Evolutionary conservation across 106 monocot genomes (phyloP).

Genomic region (Posidonia australis): DNA sequence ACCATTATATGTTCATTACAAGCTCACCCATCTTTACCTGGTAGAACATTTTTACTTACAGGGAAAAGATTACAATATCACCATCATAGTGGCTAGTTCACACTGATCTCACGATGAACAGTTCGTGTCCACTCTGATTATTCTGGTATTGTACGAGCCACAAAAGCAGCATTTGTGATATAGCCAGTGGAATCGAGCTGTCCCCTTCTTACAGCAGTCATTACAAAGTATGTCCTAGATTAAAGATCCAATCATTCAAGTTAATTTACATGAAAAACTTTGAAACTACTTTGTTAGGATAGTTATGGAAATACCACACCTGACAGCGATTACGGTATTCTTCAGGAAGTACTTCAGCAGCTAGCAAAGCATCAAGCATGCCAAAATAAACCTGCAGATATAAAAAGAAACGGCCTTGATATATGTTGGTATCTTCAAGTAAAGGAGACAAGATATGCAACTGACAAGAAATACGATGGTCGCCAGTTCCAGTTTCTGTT

Average conservation of each 20-base stretch:
- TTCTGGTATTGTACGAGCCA: constrained; percentile 89
- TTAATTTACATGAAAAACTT: neutral
- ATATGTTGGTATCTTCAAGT: too few relatives aligned
- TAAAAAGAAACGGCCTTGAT: too few relatives aligned
- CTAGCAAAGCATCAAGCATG: constrained; percentile 88
- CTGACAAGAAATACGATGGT: too few relatives aligned
- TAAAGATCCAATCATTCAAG: neutral
- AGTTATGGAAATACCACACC: constrained; percentile 13
- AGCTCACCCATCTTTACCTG: neutral
- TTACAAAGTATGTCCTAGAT: constrained; percentile 87
- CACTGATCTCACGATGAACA: constrained; percentile 22
- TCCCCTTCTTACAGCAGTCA: constrained; percentile 78
- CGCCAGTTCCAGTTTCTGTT: too few relatives aligned
- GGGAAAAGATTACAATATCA: neutral
- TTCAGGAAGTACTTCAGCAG: constrained; percentile 74
- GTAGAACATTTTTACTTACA: neutral
- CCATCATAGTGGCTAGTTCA: neutral
- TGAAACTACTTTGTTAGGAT: neutral
- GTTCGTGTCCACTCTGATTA: constrained; percentile 46
- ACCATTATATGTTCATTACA: neutral
- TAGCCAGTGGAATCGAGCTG: constrained; percentile 79
- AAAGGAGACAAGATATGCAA: too few relatives aligned
- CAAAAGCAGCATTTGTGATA: constrained; percentile 87
- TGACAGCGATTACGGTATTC: constrained; percentile 81
- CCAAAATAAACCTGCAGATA: constrained; percentile 71